Conservation (phyloP, 306 rosid genomes). For the Prunus salicina region DNA sequence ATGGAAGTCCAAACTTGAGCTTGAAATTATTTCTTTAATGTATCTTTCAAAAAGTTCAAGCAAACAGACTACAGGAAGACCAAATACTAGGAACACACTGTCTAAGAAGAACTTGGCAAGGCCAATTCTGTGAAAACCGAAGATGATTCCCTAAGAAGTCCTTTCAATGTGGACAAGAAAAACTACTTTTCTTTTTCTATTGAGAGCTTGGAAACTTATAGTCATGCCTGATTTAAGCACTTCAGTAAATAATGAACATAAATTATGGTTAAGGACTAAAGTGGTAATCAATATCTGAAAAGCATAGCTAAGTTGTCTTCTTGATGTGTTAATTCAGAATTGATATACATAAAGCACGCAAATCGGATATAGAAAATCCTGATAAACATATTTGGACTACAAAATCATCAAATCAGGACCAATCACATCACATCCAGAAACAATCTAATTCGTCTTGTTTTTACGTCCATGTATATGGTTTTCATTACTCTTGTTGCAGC, state of each 20-base stretch:
- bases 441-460: slow-evolving; percentile 32
- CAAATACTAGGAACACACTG: not conserved
- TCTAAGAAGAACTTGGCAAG: not conserved
- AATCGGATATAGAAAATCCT: not conserved
- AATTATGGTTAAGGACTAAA: not conserved
- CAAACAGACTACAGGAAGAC: not conserved
- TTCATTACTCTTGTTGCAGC: slow-evolving; percentile 61
- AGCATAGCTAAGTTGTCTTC: not conserved
- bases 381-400: not conserved
- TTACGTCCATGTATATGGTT: slow-evolving; percentile 45
- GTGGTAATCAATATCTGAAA: not conserved
- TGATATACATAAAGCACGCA: not conserved
- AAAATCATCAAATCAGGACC: not conserved
- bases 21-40: not conserved
- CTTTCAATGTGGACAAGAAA: not conserved
- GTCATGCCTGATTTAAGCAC: not conserved
- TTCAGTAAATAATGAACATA: not conserved
- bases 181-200: not conserved
- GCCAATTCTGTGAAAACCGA: not conserved
- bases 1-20: slow-evolving; percentile 1
- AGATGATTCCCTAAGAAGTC: not conserved
- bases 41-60: not conserved
- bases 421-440: slow-evolving; percentile 19
- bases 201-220: not conserved
- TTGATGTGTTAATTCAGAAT: not conserved